phyloP scores from a whole-genome alignment of 495 filamentous ascomycete genomes.

The Aspergillus olivimuriae region DNA sequence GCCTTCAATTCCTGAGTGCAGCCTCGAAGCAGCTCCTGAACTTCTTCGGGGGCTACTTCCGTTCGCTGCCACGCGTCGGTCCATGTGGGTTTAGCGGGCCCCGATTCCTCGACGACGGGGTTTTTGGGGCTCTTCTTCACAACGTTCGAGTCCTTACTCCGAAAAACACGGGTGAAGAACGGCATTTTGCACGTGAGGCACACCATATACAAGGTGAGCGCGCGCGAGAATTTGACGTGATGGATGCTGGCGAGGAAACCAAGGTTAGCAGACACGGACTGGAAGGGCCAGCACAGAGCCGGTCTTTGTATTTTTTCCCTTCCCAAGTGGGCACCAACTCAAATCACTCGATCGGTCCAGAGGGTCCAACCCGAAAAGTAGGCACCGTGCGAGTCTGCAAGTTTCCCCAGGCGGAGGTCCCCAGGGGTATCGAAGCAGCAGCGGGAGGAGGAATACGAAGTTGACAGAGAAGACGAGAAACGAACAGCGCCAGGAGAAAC shows the following conservation, averaged over 20 bases:
- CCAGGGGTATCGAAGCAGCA: no score
- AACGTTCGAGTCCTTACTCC: slow-evolving; percentile 57
- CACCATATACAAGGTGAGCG: no score
- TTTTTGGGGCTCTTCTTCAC: slow-evolving; percentile 55
- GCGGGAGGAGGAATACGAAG: neutral
- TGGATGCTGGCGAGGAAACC: no score
- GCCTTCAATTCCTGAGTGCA: slow-evolving; percentile 91
- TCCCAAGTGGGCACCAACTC: slow-evolving; percentile 1
- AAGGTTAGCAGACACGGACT: no score
- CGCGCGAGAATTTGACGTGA: no score
- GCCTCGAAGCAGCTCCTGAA: slow-evolving; percentile 74
- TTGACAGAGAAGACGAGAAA: slow-evolving; percentile 6
- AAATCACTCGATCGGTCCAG: slow-evolving; percentile 1
- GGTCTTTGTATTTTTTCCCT: no score
- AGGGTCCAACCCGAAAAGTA: neutral
- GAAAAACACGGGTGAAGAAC: slow-evolving; percentile 68
- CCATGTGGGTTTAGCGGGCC: slow-evolving; percentile 68
- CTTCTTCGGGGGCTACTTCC: slow-evolving; percentile 81
- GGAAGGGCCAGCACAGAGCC: no score
- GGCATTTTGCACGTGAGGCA: slow-evolving; percentile 33
- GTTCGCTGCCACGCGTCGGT: slow-evolving; percentile 85
- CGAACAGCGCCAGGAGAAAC: slow-evolving; percentile 7
- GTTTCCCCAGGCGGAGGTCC: neutral
- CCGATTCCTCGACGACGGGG: slow-evolving; percentile 36
- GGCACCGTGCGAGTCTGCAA: slow-evolving; percentile 9